Percentiles rank a stretch among this genome's conserved stretches.
phyloP scores from a whole-genome alignment of 1,139 yeast genomes.

The Blastobotrys arbuscula region DNA sequence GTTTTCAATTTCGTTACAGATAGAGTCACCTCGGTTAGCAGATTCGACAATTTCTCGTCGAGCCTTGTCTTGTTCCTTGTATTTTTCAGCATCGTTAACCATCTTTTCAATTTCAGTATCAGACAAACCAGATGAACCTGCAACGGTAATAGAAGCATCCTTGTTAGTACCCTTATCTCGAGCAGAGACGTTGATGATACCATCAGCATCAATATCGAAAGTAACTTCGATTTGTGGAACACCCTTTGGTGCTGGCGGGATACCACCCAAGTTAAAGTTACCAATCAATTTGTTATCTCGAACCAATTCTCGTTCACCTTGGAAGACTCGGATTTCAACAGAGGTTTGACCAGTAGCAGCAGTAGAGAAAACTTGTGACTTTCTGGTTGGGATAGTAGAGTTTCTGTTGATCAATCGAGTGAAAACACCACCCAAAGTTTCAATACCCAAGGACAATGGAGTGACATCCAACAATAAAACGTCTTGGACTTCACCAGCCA shows the following conservation, averaged over 20 bases:
- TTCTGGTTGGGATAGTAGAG: conserved; percentile 96
- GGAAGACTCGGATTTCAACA: conserved; percentile 98
- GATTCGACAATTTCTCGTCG: conserved; percentile 90
- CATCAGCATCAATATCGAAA: conserved; percentile 97
- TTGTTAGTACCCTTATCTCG: conserved; percentile 97
- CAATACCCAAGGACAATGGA: conserved; percentile 96
- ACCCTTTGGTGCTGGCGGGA: conserved; percentile 92
- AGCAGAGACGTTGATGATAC: conserved; percentile 97
- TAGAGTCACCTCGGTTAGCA: conserved; percentile 96
- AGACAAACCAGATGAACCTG: conserved; percentile 96
- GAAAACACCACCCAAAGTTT: conserved; percentile 98
- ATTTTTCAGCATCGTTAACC: conserved; percentile 98
- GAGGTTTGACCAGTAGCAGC: conserved; percentile 99
- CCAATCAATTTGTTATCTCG: conserved; percentile 98
- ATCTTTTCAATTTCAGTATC: conserved; percentile 96
- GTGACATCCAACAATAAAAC: conserved; percentile 93
- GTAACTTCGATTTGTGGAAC: conserved; percentile 99
- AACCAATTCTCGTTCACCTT: conserved; percentile 99
- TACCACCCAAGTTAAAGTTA: conserved; percentile 74
- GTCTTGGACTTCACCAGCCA: conserved; percentile 97
- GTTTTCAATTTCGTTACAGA: conserved; percentile 93
- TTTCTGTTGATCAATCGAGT: conserved; percentile 96
- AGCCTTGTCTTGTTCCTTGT: conserved; percentile 93
- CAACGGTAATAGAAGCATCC: conserved; percentile 98
- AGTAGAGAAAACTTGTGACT: conserved; percentile 95